A percentile compares a stretch with the other conserved stretches of the same genome.
phyloP scores from a whole-genome alignment of 106 monocot species.

The Acanthochlamys bracteata region DNA sequence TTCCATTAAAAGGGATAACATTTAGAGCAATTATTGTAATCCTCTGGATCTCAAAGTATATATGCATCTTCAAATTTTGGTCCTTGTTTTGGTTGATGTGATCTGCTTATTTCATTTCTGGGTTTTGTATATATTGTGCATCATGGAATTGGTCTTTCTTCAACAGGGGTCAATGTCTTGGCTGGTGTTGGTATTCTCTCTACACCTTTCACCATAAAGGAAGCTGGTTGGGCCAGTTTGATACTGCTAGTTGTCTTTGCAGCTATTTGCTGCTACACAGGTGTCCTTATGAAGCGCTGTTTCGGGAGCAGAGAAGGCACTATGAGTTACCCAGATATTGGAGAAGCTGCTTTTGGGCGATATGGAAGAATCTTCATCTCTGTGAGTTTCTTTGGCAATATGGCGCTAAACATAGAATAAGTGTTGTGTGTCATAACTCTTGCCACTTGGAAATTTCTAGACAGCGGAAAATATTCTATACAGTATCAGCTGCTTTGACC shows the following conservation, averaged over 20 bases:
- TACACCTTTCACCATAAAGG: constrained; percentile 75
- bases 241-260: constrained; percentile 60
- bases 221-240: constrained; percentile 90
- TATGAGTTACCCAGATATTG: constrained; percentile 82
- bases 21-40: too few species aligned
- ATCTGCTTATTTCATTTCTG: too few species aligned
- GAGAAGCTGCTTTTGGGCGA: constrained; percentile 94
- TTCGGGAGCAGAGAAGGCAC: constrained; percentile 95
- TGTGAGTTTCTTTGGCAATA: constrained; percentile 37
- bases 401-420: background rate
- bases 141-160: background rate
- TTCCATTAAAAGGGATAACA: too few species aligned
- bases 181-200: constrained; percentile 87
- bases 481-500: too few species aligned
- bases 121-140: too few species aligned
- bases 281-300: constrained; percentile 75
- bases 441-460: background rate
- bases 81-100: too few species aligned
- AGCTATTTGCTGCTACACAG: constrained; percentile 80
- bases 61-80: too few species aligned
- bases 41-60: too few species aligned
- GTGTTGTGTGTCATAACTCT: background rate
- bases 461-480: too few species aligned
- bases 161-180: constrained; percentile 77
- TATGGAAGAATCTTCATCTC: constrained; percentile 77